These are phyloP conservation scores for Pseudomassariella vexata DNA, from an alignment of 2,329 filamentous ascomycete species.

Conservation along the genomic window DNA sequence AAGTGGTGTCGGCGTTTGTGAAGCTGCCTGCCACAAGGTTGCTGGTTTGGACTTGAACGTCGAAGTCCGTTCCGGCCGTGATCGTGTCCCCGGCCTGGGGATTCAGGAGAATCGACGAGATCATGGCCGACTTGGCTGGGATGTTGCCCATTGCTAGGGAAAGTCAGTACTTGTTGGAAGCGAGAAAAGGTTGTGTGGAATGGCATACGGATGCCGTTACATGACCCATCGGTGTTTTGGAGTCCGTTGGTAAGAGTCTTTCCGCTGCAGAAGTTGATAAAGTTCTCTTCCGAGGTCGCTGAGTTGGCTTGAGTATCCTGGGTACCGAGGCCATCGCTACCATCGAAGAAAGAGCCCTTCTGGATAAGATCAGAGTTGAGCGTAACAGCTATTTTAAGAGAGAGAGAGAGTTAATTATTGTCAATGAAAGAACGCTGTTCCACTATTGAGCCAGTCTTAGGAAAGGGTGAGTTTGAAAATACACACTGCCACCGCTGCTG, in stretches of 20 bases:
- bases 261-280: slow-evolving; percentile 56
- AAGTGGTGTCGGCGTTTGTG: slow-evolving; percentile 53
- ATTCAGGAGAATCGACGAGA: slow-evolving; percentile 47
- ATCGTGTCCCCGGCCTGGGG: slow-evolving; percentile 47
- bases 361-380: slow-evolving; percentile 40
- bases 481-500: slow-evolving; percentile 9
- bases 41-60: slow-evolving; percentile 41
- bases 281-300: slow-evolving; percentile 49
- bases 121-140: slow-evolving; percentile 46
- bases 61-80: slow-evolving; percentile 40
- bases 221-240: slow-evolving; percentile 52
- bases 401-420: too few species aligned
- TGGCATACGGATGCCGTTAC: slow-evolving; percentile 54
- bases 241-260: slow-evolving; percentile 53
- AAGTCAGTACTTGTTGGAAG: slow-evolving; percentile 14
- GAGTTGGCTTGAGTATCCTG: slow-evolving; percentile 46
- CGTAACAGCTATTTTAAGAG: slow-evolving; percentile 19
- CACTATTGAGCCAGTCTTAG: too few species aligned
- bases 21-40: slow-evolving; percentile 53
- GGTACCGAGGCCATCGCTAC: slow-evolving; percentile 12
- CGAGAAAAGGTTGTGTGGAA: not conserved
- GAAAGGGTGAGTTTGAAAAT: too few species aligned
- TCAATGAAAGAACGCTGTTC: too few species aligned
- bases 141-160: slow-evolving; percentile 53
- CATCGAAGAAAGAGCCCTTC: slow-evolving; percentile 35